These are phyloP conservation scores for Pyrenophora teres DNA, from an alignment of 2,329 filamentous ascomycete species.

Conservation along the genomic window DNA sequence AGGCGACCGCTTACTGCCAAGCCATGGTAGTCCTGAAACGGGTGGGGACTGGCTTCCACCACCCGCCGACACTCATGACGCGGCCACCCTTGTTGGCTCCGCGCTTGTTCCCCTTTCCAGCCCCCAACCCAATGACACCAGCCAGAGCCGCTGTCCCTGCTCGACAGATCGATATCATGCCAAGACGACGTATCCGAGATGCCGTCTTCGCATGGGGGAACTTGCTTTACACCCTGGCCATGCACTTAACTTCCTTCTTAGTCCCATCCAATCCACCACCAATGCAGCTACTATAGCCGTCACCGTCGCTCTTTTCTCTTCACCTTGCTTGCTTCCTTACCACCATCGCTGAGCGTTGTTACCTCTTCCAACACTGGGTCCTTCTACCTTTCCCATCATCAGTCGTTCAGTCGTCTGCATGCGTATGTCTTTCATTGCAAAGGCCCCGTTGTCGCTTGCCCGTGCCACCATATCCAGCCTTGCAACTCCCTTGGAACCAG, in stretches of 20 bases:
- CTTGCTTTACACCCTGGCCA: constrained; percentile 36
- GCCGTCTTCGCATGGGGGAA: constrained; percentile 41
- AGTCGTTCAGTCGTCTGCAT: constrained; percentile 24
- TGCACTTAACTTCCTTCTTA: constrained; percentile 31
- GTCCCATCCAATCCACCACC: constrained; percentile 16
- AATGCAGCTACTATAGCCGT: constrained; percentile 33
- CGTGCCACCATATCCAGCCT: constrained; percentile 31
- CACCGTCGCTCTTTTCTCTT: constrained; percentile 25
- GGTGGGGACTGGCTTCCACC: constrained; percentile 23
- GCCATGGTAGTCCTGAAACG: constrained; percentile 23
- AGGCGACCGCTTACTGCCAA: constrained; percentile 23
- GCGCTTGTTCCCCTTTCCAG: constrained; percentile 28
- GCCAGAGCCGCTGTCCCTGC: constrained; percentile 24
- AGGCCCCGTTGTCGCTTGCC: constrained; percentile 31
- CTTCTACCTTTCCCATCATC: constrained; percentile 13
- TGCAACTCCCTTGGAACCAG: constrained; percentile 16
- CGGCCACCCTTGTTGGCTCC: constrained; percentile 31
- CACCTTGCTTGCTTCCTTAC: constrained; percentile 14
- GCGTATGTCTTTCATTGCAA: constrained; percentile 33
- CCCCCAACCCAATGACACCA: constrained; percentile 26
- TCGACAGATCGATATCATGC: constrained; percentile 32
- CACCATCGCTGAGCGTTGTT: constrained; percentile 4
- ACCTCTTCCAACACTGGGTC: constrained; percentile 7
- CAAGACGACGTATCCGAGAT: constrained; percentile 36
- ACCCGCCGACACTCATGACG: constrained; percentile 34